Evolutionary conservation across 1,139 yeast genomes (phyloP), one percentile per base, ranked within the genome.

Genomic region (Blastobotrys arbuscula): DNA sequence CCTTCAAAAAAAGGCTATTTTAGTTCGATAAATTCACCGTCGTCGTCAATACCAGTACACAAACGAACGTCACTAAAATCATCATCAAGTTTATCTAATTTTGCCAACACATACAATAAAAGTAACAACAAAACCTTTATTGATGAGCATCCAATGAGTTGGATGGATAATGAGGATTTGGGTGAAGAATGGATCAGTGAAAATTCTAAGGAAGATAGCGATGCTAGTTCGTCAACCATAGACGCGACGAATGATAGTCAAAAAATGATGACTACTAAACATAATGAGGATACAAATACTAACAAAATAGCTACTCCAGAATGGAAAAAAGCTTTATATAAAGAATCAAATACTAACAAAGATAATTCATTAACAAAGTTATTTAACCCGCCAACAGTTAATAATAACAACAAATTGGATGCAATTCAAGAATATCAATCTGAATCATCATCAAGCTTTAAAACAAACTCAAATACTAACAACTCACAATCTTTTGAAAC

Each of bases 121-220:
- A 6, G 13, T 6, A 19, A 34, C 10, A 34, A 34, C 2, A 6
- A 6, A 4, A 24, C 26, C n/a, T 23, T 23, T 24, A 21, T 6
- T 23, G 42, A 39, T 39, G 42, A 39, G n/a, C 43, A 38, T 35
- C 51, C 51, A 19, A 45, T 49, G 52, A 49, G 52, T 33, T 49
- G 52, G 52, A 43, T 49, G 43, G 41, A 39, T 5, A 21, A 40
- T 10, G 52, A 49, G 9, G 49, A 49, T 30, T 30, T 40, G 37
- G 48, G 34, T 28, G 51, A 42, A 21, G 47, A 47, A 30, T 43
- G 50, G 47, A 35, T 44, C 21, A 39, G 45, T 16, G 42, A 47
- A 20, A 9, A 24, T 7, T 34, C 37, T 10, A 30, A 20, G 13
- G 13, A 24, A 5, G 21, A 20, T 24, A 30, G 21, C n/a, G 33